Evolutionary conservation across 805 yeast species (phyloP).

Genomic region (Candida palmyrensis): DNA sequence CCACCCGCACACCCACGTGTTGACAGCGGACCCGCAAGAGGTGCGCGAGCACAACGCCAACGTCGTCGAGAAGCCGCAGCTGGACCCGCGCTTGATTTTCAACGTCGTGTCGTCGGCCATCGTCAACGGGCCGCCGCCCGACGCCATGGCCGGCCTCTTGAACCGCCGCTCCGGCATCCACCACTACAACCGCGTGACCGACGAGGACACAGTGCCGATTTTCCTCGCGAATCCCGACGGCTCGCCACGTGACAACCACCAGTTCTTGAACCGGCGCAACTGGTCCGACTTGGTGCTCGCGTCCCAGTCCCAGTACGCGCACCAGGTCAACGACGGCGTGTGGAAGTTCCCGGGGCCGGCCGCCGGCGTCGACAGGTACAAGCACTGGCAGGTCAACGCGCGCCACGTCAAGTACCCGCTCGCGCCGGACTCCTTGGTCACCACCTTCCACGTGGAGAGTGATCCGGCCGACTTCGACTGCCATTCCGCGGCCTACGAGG

Average conservation of each 20-base stretch:
- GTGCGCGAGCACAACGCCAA: slow-evolving; percentile 33
- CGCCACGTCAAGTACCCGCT: slow-evolving; percentile 49
- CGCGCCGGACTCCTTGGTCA: slow-evolving; percentile 52
- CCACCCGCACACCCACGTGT: slow-evolving; percentile 32
- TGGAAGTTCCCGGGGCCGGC: slow-evolving; percentile 41
- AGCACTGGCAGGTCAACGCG: slow-evolving; percentile 16
- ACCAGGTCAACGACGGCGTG: slow-evolving; percentile 16
- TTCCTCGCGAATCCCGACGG: slow-evolving; percentile 61
- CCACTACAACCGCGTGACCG: slow-evolving; percentile 57
- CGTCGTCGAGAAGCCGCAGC: slow-evolving; percentile 47
- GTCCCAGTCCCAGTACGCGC: slow-evolving; percentile 21
- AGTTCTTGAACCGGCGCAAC: slow-evolving; percentile 62
- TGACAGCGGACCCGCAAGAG: slow-evolving; percentile 16
- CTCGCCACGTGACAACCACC: slow-evolving; percentile 38
- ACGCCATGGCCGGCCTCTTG: slow-evolving; percentile 71
- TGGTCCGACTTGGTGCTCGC: slow-evolving; percentile 66
- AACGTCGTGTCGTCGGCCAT: slow-evolving; percentile 89
- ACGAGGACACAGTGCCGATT: slow-evolving; percentile 77
- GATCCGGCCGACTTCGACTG: slow-evolving; percentile 46
- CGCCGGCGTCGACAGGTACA: slow-evolving; percentile 4
- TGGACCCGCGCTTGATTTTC: slow-evolving; percentile 71
- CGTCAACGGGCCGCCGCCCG: slow-evolving; percentile 89
- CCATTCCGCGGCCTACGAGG: slow-evolving; percentile 58
- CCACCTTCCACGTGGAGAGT: slow-evolving; percentile 70
- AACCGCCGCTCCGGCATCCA: slow-evolving; percentile 66